Percentiles rank a stretch among this genome's conserved stretches.
Conservation (phyloP, 73 alveolate species). For the Urostyla sp. region DNA sequence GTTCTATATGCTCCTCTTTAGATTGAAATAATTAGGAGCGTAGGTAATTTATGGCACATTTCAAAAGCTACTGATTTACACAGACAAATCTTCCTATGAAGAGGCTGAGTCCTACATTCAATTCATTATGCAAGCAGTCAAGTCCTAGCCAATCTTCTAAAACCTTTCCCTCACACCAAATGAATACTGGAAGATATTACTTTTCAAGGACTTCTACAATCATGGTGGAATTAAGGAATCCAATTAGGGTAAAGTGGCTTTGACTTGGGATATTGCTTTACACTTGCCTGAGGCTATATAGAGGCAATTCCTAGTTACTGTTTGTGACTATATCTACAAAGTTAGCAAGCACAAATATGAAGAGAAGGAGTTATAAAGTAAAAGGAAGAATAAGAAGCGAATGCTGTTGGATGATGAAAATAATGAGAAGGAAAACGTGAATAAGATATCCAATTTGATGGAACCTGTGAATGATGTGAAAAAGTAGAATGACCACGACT, state of each 20-base stretch:
- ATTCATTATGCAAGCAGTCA: conserved; percentile 74
- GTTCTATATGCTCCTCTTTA: conserved; percentile 72
- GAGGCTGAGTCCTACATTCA: conserved; percentile 79
- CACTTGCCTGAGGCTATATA: conserved; percentile 70
- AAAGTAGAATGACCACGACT: conserved; percentile 65
- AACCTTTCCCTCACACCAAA: conserved; percentile 69
- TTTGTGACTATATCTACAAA: conserved; percentile 81
- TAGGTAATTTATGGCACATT: conserved; percentile 84
- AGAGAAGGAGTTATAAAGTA: not conserved
- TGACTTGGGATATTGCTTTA: conserved; percentile 63
- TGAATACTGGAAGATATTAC: conserved; percentile 83
- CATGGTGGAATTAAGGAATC: conserved; percentile 82
- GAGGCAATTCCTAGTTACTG: conserved; percentile 62
- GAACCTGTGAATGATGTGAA: conserved; percentile 77
- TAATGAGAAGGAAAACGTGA: conserved; percentile 71
- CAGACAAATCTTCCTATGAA: conserved; percentile 68
- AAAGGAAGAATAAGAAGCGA: conserved; percentile 21
- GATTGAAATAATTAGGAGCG: conserved; percentile 80
- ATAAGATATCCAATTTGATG: too few relatives aligned
- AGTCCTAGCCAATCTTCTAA: conserved; percentile 72
- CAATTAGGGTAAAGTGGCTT: conserved; percentile 51
- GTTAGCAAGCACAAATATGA: conserved; percentile 49
- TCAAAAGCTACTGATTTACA: conserved; percentile 77
- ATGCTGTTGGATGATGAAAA: conserved; percentile 50
- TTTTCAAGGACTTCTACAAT: conserved; percentile 89